Conservation (phyloP, 352 stramenopile genomes). For the Salisapilia sapeloensis region DNA sequence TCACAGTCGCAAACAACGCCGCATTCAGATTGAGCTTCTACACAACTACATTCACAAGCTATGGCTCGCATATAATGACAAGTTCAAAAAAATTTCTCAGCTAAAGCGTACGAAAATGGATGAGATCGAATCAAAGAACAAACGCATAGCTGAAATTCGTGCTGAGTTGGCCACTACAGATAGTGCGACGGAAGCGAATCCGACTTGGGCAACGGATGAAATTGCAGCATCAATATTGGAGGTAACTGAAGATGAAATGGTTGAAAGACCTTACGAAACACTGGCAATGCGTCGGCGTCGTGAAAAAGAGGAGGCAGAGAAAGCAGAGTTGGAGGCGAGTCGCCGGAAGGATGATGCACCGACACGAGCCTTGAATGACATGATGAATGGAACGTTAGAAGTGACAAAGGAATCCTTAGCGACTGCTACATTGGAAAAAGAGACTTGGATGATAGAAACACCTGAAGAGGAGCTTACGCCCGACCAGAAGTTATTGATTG, state of each 20-base stretch:
- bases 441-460: constrained; percentile 80
- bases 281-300: constrained; percentile 33
- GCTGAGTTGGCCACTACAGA: constrained; percentile 22
- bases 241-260: constrained; percentile 65
- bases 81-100: constrained; percentile 56
- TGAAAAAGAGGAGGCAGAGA: constrained; percentile 18
- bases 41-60: constrained; percentile 48
- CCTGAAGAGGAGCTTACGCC: constrained; percentile 57
- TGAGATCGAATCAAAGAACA: constrained; percentile 80
- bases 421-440: constrained; percentile 43
- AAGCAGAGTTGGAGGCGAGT: constrained; percentile 13
- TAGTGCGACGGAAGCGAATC: constrained; percentile 8
- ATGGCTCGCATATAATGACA: constrained; percentile 62
- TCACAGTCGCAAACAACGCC: constrained; percentile 63
- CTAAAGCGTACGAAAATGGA: constrained; percentile 74
- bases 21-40: constrained; percentile 77
- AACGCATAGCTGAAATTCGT: constrained; percentile 78
- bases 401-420: constrained; percentile 68
- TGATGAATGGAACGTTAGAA: constrained; percentile 91
- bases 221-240: constrained; percentile 44
- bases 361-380: constrained; percentile 68
- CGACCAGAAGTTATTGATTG: constrained; percentile 59
- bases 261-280: constrained; percentile 68
- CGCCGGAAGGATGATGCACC: constrained; percentile 74
- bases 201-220: constrained; percentile 38